Base-by-base conservation (phyloP, 805 yeast genomes). In the Starmerella apicola region DNA sequence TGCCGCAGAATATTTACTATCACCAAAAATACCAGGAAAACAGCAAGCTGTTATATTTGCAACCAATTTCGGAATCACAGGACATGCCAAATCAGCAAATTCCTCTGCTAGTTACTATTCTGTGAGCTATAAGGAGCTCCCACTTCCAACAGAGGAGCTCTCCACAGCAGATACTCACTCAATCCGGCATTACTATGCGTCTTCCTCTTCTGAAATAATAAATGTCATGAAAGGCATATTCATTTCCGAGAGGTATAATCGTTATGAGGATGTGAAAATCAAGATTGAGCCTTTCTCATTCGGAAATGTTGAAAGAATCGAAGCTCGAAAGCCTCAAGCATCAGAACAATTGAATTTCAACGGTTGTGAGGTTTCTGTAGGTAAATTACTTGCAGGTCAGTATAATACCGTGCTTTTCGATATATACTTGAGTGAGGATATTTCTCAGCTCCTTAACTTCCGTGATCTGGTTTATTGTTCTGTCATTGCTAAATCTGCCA, bases 351-450 rank as follows among this genome's bases (percentile, higher is more conserved):
- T 13, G 13, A 5, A 8, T 29, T 4, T 31, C 24, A 15, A 7
- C 17, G 1, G 9, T 43, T n/a, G n/a, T 1, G 36, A 29, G 20
- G 12, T 39, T 6, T 19, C 15, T 4, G 19, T 44, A 3, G 45
- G 43, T 2, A 34, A 40, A 15, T n/a, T 44, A 1, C 5, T 41
- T 9, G 32, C 39, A 8, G 48, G 48, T 4, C 45, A 44, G 21
- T 12, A 37, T 8, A 40, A 44, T 4, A 25, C 48, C 6, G 24
- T 41, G 7, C 25, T 38, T 8, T 2, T 44, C 8, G 30, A 32
- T 3, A 18, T 43, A 15, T 13, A 15, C 3, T 31, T 31, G 5
- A 8, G 16, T 18, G 23, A 22, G 27, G 12, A 24, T 9, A 15
- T 8, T 9, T 16, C 24, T 8, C 7, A 5, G 5, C 9, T 4